Base-by-base conservation (phyloP, 306 rosid species). In the Vigna reflexopilosa region DNA sequence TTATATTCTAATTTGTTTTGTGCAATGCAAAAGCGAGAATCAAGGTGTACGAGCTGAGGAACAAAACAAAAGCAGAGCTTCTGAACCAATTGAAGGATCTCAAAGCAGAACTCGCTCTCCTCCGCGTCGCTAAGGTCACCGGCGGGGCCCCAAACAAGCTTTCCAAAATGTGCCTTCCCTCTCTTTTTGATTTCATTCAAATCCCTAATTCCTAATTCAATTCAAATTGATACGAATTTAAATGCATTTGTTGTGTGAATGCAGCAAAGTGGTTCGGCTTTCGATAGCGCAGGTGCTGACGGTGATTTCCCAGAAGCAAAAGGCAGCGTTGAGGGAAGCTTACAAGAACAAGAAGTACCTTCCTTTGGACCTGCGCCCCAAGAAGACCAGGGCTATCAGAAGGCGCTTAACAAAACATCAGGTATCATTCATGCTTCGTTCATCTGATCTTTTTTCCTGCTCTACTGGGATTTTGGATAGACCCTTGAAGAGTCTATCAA, bases 321-420 rank as follows among this genome's bases (percentile, higher is more conserved):
- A 88, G 10, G 83, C 87, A 4, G 92, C 85, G 12, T 71, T 90
- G 40, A 87, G 93, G 51, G 96, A 87, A 44, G 90, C 83, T 19
- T 88, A 90, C 82, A 85, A 82, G 87, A 90, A 87, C 1, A 90
- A 86, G 87, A 90, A 86, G 83, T 76, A 81, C 7, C 45, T 87
- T 42, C 95, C 92, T 28, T 89, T 90, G 48, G 95, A 90, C 83
- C 87, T 88, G 74, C 89, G 91, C 52, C 88, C 92, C 1, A 90
- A 90, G 87, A 90, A 88, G 84, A 90, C 88, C 64, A 83, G 95
- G 58, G 95, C 89, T 7, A 86, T 88, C 63, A 73, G 92, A 67
- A 83, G 95, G 54, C 83, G 91, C 62, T 89, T 90, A 45, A 90
- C 95, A 20, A 88, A 90, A 85, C 91, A 86, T 75, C 95, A 88